Conservation (phyloP, 2,329 filamentous ascomycete genomes). For the Colletotrichum spaethianum region DNA sequence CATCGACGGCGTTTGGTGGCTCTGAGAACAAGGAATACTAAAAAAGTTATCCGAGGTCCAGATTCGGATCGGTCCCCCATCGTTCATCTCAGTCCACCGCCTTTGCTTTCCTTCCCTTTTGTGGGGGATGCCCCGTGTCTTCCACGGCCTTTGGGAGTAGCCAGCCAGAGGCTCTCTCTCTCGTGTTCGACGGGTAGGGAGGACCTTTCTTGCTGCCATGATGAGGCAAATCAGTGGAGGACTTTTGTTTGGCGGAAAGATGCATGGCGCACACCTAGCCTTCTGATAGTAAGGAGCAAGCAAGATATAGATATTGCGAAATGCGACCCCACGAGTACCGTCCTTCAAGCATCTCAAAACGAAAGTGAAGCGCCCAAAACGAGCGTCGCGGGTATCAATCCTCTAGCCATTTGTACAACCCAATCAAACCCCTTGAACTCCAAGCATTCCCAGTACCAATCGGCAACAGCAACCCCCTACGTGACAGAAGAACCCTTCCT, state of each 20-base stretch:
- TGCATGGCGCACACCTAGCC: background rate
- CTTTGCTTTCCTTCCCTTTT: slow-evolving; percentile 21
- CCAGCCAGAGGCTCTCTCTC: background rate
- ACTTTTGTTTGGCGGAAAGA: background rate
- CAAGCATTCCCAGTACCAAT: slow-evolving; percentile 10
- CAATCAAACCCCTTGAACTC: slow-evolving; percentile 5
- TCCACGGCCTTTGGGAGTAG: too few relatives aligned
- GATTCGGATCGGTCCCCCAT: slow-evolving; percentile 24
- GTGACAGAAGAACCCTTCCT: too few relatives aligned
- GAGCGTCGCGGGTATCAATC: slow-evolving; percentile 41
- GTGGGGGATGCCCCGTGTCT: background rate
- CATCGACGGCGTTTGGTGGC: slow-evolving; percentile 42
- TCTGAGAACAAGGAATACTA: slow-evolving; percentile 40
- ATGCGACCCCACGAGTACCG: slow-evolving; percentile 15
- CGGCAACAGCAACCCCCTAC: background rate
- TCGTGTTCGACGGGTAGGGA: background rate
- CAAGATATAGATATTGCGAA: slow-evolving; percentile 19
- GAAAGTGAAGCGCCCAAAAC: slow-evolving; percentile 27
- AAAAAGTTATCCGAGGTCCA: slow-evolving; percentile 33
- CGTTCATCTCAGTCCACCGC: slow-evolving; percentile 37
- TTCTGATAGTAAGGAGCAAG: background rate
- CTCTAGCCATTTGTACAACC: slow-evolving; percentile 15
- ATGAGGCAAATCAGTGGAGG: background rate
- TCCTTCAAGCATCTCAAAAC: background rate
- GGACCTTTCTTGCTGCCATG: background rate